A percentile compares a stretch with the other conserved stretches of the same genome.
phyloP scores from a whole-genome alignment of 768 basidiomycete species.

The Calocera cornea region DNA sequence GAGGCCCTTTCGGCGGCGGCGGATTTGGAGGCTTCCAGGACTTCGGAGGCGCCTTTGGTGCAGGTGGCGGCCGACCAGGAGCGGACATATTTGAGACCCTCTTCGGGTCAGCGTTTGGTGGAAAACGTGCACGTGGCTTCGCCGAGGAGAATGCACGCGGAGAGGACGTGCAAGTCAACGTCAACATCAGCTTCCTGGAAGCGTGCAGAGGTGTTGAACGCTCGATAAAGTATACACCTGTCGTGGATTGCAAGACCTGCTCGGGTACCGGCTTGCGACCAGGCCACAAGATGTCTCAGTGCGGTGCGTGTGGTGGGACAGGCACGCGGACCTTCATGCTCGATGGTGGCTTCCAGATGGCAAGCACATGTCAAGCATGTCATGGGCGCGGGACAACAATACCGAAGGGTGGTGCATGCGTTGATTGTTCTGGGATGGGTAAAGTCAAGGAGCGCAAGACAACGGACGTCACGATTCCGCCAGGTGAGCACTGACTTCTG shows the following conservation, averaged over 20 bases:
- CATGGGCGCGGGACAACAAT: slow-evolving; percentile 67
- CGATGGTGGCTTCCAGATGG: slow-evolving; percentile 92
- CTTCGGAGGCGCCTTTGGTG: slow-evolving; percentile 48
- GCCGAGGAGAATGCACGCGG: slow-evolving; percentile 39
- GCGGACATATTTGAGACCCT: slow-evolving; percentile 75
- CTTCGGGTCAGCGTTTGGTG: slow-evolving; percentile 54
- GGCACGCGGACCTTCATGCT: slow-evolving; percentile 83
- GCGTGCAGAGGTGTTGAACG: slow-evolving; percentile 81
- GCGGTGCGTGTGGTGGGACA: slow-evolving; percentile 68
- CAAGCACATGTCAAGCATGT: slow-evolving; percentile 75
- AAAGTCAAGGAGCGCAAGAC: slow-evolving; percentile 68
- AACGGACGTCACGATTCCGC: slow-evolving; percentile 70
- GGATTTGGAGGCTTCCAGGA: slow-evolving; percentile 66
- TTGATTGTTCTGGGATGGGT: slow-evolving; percentile 71
- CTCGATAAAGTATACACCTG: slow-evolving; percentile 61
- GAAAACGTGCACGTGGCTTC: slow-evolving; percentile 30
- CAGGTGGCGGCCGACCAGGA: slow-evolving; percentile 30
- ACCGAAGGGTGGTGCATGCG: slow-evolving; percentile 65
- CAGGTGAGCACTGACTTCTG: slow-evolving; percentile 42
- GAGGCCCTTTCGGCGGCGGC: slow-evolving; percentile 40
- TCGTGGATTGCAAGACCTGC: slow-evolving; percentile 74
- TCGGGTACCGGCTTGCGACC: slow-evolving; percentile 73
- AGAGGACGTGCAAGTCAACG: slow-evolving; percentile 63
- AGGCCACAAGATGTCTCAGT: slow-evolving; percentile 70
- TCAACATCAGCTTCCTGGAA: slow-evolving; percentile 78